Evolutionary conservation across 2,329 filamentous ascomycete species (phyloP).

Genomic region (Ophiostoma tasmaniense): DNA sequence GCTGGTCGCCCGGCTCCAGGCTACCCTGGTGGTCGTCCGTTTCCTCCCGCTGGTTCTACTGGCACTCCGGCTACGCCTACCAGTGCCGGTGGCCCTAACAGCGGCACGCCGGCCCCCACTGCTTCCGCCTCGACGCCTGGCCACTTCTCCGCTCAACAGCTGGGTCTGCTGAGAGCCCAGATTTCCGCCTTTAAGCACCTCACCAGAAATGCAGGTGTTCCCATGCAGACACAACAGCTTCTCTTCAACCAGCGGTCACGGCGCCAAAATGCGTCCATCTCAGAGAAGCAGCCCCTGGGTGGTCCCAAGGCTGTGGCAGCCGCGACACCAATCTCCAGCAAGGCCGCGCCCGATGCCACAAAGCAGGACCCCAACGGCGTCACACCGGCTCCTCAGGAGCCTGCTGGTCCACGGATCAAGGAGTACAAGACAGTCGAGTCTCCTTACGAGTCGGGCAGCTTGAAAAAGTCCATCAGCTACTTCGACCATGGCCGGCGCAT

Average conservation of each 20-base stretch:
- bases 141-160: slow-evolving; percentile 70
- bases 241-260: slow-evolving; percentile 69
- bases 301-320: neutral
- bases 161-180: slow-evolving; percentile 70
- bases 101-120: slow-evolving; percentile 20
- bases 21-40: slow-evolving; percentile 17
- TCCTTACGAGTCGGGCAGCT: slow-evolving; percentile 53
- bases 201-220: slow-evolving; percentile 77
- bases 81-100: neutral
- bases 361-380: slow-evolving; percentile 29
- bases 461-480: slow-evolving; percentile 61
- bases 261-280: slow-evolving; percentile 45
- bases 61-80: slow-evolving; percentile 10
- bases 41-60: neutral
- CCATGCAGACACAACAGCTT: slow-evolving; percentile 67
- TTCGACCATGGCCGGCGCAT: slow-evolving; percentile 67
- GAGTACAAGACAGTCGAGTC: slow-evolving; percentile 67
- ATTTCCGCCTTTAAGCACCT: slow-evolving; percentile 87
- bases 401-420: slow-evolving; percentile 34
- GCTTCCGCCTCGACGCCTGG: slow-evolving; percentile 32
- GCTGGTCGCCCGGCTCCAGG: slow-evolving; percentile 30
- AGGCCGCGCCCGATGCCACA: slow-evolving; percentile 31
- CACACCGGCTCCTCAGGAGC: slow-evolving; percentile 25
- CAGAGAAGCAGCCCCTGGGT: slow-evolving; percentile 35
- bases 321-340: neutral